These are phyloP conservation scores for Suhomyces terraborum DNA, from an alignment of 1,139 yeast species.

Conservation along the genomic window DNA sequence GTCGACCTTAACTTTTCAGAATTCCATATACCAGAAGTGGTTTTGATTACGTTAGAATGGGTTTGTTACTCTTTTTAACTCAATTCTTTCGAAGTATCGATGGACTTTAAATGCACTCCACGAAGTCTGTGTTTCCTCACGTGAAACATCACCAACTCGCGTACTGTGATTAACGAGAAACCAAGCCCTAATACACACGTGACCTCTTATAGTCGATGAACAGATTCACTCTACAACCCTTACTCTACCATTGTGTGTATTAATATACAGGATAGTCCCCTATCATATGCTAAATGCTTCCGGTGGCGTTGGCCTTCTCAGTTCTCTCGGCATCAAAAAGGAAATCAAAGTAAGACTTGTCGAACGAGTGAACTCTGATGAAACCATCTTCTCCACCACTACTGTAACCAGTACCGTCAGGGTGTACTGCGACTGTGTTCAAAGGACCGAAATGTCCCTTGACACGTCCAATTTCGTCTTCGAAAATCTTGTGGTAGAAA, in stretches of 20 bases:
- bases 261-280: slow-evolving; percentile 12
- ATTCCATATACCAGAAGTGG: too few relatives aligned
- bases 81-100: too few relatives aligned
- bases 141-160: neutral
- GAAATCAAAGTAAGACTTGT: slow-evolving; percentile 88
- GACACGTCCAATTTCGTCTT: slow-evolving; percentile 95
- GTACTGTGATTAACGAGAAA: too few relatives aligned
- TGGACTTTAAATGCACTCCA: too few relatives aligned
- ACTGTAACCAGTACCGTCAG: slow-evolving; percentile 89
- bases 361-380: slow-evolving; percentile 91
- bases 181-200: neutral
- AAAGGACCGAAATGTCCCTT: slow-evolving; percentile 99
- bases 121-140: too few relatives aligned
- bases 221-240: neutral
- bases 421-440: slow-evolving; percentile 91
- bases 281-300: slow-evolving; percentile 20
- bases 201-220: neutral
- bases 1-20: too few relatives aligned
- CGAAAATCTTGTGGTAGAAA: slow-evolving; percentile 91
- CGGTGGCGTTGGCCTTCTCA: slow-evolving; percentile 52
- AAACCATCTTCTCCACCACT: slow-evolving; percentile 99
- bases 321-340: slow-evolving; percentile 84
- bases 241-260: slow-evolving; percentile 8
- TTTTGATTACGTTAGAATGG: too few relatives aligned
- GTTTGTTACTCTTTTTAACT: too few relatives aligned